Base-by-base conservation (phyloP, 441 rosid species). In the Aquilaria agallochum region DNA sequence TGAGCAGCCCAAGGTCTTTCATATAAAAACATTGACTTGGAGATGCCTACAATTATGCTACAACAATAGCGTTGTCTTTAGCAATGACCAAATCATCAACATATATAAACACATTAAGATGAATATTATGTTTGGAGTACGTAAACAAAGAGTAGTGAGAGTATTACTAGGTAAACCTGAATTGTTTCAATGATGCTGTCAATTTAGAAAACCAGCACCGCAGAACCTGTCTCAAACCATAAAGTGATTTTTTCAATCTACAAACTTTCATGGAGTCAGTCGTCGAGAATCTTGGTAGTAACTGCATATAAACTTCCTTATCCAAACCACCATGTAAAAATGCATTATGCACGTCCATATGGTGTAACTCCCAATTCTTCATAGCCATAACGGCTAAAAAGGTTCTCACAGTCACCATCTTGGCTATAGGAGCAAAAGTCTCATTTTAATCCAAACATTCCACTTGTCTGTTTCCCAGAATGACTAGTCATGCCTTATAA, bases 141-240 rank as follows among this genome's bases (percentile, higher is more conserved):
- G 46, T 55, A 5, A 56, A 42, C 6, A 62, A 50, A 9, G 40
- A 62, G n/a, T 63, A 64, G n/a, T 56, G 5, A 3, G 5, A 3
- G 5, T 34, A 51, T 3, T 65, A 45, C 45, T 70, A 54, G 0
- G 1, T 1, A 14, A 70, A 63, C 0, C 44, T 60, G 56, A 51
- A 70, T 1, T 27, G 2, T 7, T n/a, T 14, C 9, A 69, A 34
- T 4, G 62, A 5, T 0, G n/a, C 0, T 3, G 52, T 46, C 5
- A 70, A 27, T 31, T 70, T 70, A 0, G 55, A 53, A 64, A 58
- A 65, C 74, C 56, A 70, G 5, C 46, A 44, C 3, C 55, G 0
- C 3, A 46, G 53, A 2, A 62, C 74, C 10, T 70, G 34, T 9
- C 60, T 9, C 10, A 65, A 33, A 7, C 62, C 58, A 30, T 65